Evolutionary conservation across 1,284 basidiomycete species (phyloP).

Genomic region (Lentinus polychrous): DNA sequence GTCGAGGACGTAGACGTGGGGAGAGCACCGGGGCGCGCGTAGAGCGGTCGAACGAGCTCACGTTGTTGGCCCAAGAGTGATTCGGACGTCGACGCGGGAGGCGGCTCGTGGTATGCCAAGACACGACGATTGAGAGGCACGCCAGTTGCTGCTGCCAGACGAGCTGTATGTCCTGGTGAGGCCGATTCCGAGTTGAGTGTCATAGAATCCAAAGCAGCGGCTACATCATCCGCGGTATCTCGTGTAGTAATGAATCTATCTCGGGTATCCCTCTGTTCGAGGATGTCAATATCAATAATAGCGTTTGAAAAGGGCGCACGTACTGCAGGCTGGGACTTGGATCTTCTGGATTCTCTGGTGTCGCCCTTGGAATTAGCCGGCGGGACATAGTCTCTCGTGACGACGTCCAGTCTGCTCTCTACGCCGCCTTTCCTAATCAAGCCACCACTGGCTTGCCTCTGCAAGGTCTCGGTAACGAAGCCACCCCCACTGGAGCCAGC

Average conservation of each 20-base stretch:
- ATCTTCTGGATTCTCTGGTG: slow-evolving; percentile 66
- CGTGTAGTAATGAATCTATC: slow-evolving; percentile 73
- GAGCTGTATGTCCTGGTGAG: slow-evolving; percentile 71
- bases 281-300: slow-evolving; percentile 3
- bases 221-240: slow-evolving; percentile 47
- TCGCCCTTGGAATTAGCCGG: slow-evolving; percentile 42
- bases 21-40: slow-evolving; percentile 57
- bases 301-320: neutral
- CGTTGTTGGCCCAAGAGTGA: slow-evolving; percentile 65
- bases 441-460: slow-evolving; percentile 55
- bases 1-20: slow-evolving; percentile 53
- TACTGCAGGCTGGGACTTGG: slow-evolving; percentile 59
- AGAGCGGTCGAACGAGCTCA: slow-evolving; percentile 65
- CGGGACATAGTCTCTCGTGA: slow-evolving; percentile 52
- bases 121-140: slow-evolving; percentile 69
- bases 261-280: slow-evolving; percentile 36
- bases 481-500: slow-evolving; percentile 26
- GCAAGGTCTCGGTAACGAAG: slow-evolving; percentile 45
- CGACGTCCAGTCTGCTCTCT: slow-evolving; percentile 67
- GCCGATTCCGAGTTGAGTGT: slow-evolving; percentile 52
- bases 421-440: slow-evolving; percentile 70
- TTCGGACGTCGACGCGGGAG: slow-evolving; percentile 63
- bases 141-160: slow-evolving; percentile 67
- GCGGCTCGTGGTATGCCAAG: slow-evolving; percentile 72
- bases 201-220: slow-evolving; percentile 58